Conservation (phyloP, 495 filamentous ascomycete species). For the Neurospora sp. region DNA sequence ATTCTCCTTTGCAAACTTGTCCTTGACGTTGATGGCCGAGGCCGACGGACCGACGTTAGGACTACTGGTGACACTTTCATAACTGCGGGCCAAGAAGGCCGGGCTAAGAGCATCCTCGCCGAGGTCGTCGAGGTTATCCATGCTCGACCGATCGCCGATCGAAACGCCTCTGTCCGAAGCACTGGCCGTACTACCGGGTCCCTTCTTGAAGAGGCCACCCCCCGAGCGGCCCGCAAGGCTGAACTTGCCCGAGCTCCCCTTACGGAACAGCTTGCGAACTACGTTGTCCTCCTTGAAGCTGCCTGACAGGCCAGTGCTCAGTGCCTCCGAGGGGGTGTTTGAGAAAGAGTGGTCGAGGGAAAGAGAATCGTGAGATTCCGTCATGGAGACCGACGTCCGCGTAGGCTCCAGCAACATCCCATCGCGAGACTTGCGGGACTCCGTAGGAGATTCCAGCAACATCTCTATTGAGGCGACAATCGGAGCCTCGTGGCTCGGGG, state of each 20-base stretch:
- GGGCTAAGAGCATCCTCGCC: conserved; percentile 22
- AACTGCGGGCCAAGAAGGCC: conserved; percentile 26
- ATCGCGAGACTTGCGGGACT: conserved; percentile 51
- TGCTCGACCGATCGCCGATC: conserved; percentile 30
- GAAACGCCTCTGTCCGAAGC: conserved; percentile 35
- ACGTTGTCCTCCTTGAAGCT: conserved; percentile 40
- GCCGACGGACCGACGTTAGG: conserved; percentile 28
- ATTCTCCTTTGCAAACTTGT: conserved; percentile 14
- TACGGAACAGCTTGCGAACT: conserved; percentile 65
- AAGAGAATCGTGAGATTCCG: conserved; percentile 61
- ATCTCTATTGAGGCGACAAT: conserved; percentile 11
- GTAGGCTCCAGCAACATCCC: conserved; percentile 39
- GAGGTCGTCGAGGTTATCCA: conserved; percentile 38
- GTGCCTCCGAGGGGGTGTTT: conserved; percentile 53
- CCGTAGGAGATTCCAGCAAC: conserved; percentile 43
- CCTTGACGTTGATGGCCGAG: conserved; percentile 11
- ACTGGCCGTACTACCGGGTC: conserved; percentile 38
- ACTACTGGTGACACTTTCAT: conserved; percentile 34
- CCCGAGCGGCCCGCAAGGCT: conserved; percentile 54
- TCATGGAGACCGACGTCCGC: conserved; percentile 44
- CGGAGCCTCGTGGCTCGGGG: conserved; percentile 12
- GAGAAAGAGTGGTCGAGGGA: conserved; percentile 55
- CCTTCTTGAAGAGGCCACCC: conserved; percentile 51
- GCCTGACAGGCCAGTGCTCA: conserved; percentile 27
- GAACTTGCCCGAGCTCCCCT: conserved; percentile 73